Percentiles rank a stretch among this genome's conserved stretches.
phyloP scores from a whole-genome alignment of 495 filamentous ascomycete genomes.

The Penicillium taxi region DNA sequence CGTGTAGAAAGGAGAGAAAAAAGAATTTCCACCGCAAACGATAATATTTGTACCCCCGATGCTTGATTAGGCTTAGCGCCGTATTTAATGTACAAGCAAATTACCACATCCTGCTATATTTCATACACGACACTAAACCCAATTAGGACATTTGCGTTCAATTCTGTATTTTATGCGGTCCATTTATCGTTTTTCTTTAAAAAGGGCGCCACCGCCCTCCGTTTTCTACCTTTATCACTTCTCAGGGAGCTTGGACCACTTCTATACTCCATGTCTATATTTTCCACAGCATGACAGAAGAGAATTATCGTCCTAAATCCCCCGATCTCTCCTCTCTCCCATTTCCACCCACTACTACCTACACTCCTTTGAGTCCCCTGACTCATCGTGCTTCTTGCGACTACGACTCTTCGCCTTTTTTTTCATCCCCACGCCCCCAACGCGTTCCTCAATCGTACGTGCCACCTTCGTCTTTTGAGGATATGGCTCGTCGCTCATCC shows the following conservation, averaged over 20 bases:
- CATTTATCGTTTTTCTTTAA: slow-evolving; percentile 27
- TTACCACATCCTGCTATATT: too few species aligned
- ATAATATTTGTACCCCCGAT: too few species aligned
- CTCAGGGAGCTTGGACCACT: slow-evolving; percentile 17
- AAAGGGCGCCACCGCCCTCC: slow-evolving; percentile 20
- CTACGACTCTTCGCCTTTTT: slow-evolving; percentile 38
- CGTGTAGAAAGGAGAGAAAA: slow-evolving; percentile 21
- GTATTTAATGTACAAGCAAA: too few species aligned
- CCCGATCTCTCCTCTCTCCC: slow-evolving; percentile 20
- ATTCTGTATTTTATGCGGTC: too few species aligned
- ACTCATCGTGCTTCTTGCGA: slow-evolving; percentile 39
- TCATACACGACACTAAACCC: too few species aligned
- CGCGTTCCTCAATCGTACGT: slow-evolving; percentile 31
- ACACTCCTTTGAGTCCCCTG: slow-evolving; percentile 25
- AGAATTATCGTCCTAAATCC: slow-evolving; percentile 25
- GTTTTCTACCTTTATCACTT: slow-evolving; percentile 5
- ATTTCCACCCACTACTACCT: slow-evolving; percentile 26
- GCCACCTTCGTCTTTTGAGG: slow-evolving; percentile 18
- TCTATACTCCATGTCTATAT: slow-evolving; percentile 2
- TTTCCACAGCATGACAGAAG: slow-evolving; percentile 21
- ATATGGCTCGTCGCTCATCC: slow-evolving; percentile 42
- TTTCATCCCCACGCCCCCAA: slow-evolving; percentile 29
- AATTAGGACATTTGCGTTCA: too few species aligned
- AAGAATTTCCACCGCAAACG: slow-evolving; percentile 7
- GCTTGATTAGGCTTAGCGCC: too few species aligned